phyloP scores from a whole-genome alignment of 306 rosid species.

The Fragaria nilgerrensis region DNA sequence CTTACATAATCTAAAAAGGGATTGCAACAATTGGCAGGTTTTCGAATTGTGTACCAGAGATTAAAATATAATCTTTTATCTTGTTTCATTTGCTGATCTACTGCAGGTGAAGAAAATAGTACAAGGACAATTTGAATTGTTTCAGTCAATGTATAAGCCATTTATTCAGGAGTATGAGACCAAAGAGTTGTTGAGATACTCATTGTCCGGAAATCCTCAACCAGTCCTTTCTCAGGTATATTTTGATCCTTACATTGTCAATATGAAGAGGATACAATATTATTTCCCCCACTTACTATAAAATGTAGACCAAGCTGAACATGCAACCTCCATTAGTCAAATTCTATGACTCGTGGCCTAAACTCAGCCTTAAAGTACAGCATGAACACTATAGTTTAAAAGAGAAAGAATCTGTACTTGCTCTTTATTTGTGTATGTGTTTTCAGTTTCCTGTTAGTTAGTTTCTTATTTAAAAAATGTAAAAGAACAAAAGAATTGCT shows the following conservation, averaged over 20 bases:
- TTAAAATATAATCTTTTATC: neutral
- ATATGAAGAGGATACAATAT: neutral
- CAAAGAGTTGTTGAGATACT: constrained; percentile 56
- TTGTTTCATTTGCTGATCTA: constrained; percentile 8
- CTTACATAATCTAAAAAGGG: constrained; percentile 19
- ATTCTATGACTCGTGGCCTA: neutral
- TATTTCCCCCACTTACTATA: neutral
- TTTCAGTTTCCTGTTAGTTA: neutral
- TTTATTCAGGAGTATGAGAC: constrained; percentile 69
- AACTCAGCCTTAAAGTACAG: neutral
- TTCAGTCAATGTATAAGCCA: constrained; percentile 72
- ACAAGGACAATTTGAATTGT: constrained; percentile 65
- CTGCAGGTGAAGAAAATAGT: constrained; percentile 83
- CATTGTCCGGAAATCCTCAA: constrained; percentile 36
- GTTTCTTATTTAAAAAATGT: neutral
- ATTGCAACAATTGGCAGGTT: neutral
- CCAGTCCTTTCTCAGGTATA: constrained; percentile 68
- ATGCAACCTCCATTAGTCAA: neutral
- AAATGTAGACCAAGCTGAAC: neutral
- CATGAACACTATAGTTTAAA: neutral
- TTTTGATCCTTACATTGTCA: constrained; percentile 9
- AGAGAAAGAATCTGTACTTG: neutral
- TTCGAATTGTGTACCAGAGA: neutral
- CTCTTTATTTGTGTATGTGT: neutral
- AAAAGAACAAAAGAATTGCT: neutral